Evolutionary conservation across 108 stramenopile genomes (phyloP).

Genomic region (Skeletonema marinoi): DNA sequence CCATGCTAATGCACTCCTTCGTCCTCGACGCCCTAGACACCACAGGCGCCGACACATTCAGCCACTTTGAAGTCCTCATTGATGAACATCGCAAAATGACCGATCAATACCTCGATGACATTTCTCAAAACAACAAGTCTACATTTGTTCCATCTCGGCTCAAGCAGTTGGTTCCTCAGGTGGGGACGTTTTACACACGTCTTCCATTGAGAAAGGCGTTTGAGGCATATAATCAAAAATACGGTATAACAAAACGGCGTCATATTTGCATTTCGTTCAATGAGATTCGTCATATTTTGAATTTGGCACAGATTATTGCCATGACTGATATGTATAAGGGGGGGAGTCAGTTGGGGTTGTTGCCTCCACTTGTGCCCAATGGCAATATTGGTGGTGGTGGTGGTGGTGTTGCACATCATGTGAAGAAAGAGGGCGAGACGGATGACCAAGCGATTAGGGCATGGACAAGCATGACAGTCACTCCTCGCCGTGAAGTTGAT

Average conservation of each 20-base stretch:
- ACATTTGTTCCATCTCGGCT: constrained; percentile 46
- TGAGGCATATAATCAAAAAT: constrained; percentile 83
- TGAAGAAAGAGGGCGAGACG: neutral
- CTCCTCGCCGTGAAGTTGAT: constrained; percentile 3
- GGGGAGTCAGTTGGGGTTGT: neutral
- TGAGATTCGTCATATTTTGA: constrained; percentile 92
- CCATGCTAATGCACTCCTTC: constrained; percentile 90
- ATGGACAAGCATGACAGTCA: constrained; percentile 17
- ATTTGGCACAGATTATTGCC: constrained; percentile 91
- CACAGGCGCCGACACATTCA: constrained; percentile 85
- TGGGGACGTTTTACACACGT: constrained; percentile 87
- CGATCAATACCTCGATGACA: constrained; percentile 23
- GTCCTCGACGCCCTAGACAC: constrained; percentile 85
- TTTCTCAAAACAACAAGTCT: constrained; percentile 16
- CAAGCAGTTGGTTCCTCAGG: constrained; percentile 80
- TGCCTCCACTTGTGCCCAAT: neutral
- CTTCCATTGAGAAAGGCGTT: constrained; percentile 86
- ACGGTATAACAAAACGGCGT: constrained; percentile 76
- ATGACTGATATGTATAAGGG: constrained; percentile 41
- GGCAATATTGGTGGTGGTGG: neutral
- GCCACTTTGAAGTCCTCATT: constrained; percentile 89
- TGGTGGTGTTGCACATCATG: neutral
- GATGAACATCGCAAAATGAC: constrained; percentile 80
- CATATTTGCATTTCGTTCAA: constrained; percentile 90
- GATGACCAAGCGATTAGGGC: constrained; percentile 18